Base-by-base conservation (phyloP, 2,329 filamentous ascomycete genomes). In the Byssoonygena ceratinophila region DNA sequence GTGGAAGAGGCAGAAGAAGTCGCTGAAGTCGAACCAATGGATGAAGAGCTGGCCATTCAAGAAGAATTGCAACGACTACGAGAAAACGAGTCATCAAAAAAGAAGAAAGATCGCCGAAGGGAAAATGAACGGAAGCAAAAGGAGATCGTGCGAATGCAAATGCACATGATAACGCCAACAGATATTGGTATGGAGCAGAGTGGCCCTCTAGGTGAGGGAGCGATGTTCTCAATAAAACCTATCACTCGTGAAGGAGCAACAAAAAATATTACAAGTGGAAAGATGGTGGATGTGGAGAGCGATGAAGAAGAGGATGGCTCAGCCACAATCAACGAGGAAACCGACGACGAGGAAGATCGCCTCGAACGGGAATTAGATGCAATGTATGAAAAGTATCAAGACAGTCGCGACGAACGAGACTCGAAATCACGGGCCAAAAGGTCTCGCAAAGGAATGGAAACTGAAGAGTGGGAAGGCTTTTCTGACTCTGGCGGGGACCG, bases 71-170 rank as follows among this genome's bases (percentile, higher is more conserved):
- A 94, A 61, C 77, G 78, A 2, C 75, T 97, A 63, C 86, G 85
- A 59, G 89, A 97, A 23, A 84, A 83, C 62, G 86, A 92, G 58
- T 80, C 72, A 40, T 68, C 83, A 20, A 82, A 83, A 60, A 91
- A 83, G 69, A 94, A 89, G 72, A 84, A 88, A 61, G 86, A 94
- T 62, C 81, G 84, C 59, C 79, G 90, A 58, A 86, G 79, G 61
- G 89, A 94, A 55, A 98, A 98, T 59, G 92, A 98, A 68, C 82
- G 82, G 68, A 97, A 94, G 70, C 87, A 92, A 60, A 92, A 87
- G 60, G 92, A 97, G 59, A 88, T 97, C 55, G 77, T 94, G n/a
- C 83, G 92, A 31, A 85, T 98, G 84, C 92, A 98, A 69, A 82
- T 98, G 74, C 84, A 96, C 71, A 98, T 98, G 92, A 84, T 84